phyloP scores from a whole-genome alignment of 768 basidiomycete genomes.

The Leccinellum rugosiceps region DNA sequence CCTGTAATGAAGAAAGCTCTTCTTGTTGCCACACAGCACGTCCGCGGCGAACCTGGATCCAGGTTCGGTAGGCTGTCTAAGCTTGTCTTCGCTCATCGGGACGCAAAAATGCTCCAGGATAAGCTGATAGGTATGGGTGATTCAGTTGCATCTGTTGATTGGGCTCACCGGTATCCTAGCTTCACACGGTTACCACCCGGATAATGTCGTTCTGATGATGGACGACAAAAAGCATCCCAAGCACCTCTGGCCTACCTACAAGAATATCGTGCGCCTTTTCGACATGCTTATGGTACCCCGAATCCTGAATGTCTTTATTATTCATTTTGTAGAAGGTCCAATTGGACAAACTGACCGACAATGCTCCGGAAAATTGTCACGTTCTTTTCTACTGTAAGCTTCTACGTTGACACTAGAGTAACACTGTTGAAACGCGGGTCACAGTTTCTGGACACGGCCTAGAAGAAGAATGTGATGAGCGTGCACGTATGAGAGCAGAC shows the following conservation, averaged over 20 bases:
- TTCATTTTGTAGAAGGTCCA: conserved; percentile 28
- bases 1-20: conserved; percentile 16
- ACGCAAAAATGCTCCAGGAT: conserved; percentile 12
- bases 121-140: conserved; percentile 15
- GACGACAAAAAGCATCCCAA: background rate
- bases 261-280: background rate
- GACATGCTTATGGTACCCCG: background rate
- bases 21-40: conserved; percentile 15
- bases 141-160: background rate
- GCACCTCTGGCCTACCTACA: background rate
- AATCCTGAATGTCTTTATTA: background rate
- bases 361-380: conserved; percentile 41
- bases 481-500: conserved; percentile 40
- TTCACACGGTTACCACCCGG: background rate
- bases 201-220: background rate
- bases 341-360: conserved; percentile 41
- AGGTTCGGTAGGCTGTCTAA: background rate
- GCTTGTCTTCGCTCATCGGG: conserved; percentile 20
- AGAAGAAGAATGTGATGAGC: conserved; percentile 20
- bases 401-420: no score
- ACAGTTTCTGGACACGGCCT: conserved; percentile 17
- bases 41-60: conserved; percentile 1
- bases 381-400: conserved; percentile 56
- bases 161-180: background rate
- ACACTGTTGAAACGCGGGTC: background rate